A percentile compares a stretch with the other conserved stretches of the same genome.
phyloP scores from a whole-genome alignment of 2,329 filamentous ascomycete species.

The Simplicillium sp. region DNA sequence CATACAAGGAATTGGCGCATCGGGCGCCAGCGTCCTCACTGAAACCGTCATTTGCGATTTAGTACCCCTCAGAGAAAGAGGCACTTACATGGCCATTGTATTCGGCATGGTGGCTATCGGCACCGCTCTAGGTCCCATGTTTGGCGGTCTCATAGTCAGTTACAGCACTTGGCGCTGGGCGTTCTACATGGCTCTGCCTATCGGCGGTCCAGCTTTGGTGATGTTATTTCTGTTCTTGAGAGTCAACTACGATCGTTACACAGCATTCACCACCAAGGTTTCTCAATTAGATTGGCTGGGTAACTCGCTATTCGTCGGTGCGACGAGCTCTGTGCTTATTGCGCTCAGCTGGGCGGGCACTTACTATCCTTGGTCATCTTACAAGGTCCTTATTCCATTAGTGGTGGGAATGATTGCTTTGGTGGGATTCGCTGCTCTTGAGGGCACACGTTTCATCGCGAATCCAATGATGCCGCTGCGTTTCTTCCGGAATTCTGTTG shows the following conservation, averaged over 20 bases:
- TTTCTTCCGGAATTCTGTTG: conserved; percentile 35
- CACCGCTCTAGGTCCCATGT: conserved; percentile 20
- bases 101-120: conserved; percentile 21
- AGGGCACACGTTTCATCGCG: conserved; percentile 13
- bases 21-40: conserved; percentile 11
- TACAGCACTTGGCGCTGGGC: conserved; percentile 29
- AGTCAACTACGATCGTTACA: conserved; percentile 10
- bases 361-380: conserved; percentile 37
- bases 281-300: conserved; percentile 29
- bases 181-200: conserved; percentile 32
- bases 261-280: conserved; percentile 9
- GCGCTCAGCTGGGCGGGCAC: conserved; percentile 43
- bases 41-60: conserved; percentile 29
- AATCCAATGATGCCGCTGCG: conserved; percentile 30
- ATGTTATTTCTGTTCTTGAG: conserved; percentile 14
- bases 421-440: conserved; percentile 23
- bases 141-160: conserved; percentile 17
- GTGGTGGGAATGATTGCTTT: conserved; percentile 29
- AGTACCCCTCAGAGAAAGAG: conserved; percentile 34
- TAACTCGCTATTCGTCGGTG: conserved; percentile 25
- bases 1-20: conserved; percentile 30
- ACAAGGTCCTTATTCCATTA: conserved; percentile 36
- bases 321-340: conserved; percentile 31
- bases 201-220: conserved; percentile 12
- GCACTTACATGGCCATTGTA: conserved; percentile 25